Evolutionary conservation across 1,284 basidiomycete species (phyloP), one percentile per base, ranked within the genome.

Genomic region (Ganoderma boninense): DNA sequence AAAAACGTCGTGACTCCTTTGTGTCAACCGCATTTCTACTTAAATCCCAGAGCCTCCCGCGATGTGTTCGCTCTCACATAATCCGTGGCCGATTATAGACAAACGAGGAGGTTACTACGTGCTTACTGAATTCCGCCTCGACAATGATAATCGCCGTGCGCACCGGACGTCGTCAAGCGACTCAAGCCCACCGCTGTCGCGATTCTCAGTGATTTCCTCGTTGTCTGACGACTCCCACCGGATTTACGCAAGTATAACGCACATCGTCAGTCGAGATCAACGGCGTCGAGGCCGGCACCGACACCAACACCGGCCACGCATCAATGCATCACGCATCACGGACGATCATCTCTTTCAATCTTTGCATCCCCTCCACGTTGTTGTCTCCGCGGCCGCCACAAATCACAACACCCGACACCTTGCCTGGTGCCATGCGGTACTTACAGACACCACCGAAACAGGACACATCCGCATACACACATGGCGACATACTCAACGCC

Each of bases 401-500:
- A 26, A 26, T 54, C 49, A 54, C 13, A 23, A 54, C 26, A 54
- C 26, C 49, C 20, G 10, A 16, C 49, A 32, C 32, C 32, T 32
- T 32, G 32, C 32, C 32, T 32, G 32, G 32, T 32, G 32, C 32
- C 32, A 32, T 32, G 5, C 32, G 32, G 32, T 5, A 32, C 32
- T 32, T 32, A 32, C 32, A 32, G 32, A 32, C 32, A 26, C 49
- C 49, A 54, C 49, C 49, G 49, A 54, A 29, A 54, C 49, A 54
- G 49, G 49, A 14, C 23, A 14, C 13, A 29, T 29, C 26, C 4
- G 38, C 38, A 10, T 40, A 4, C 49, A 13, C 23, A n/a, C 49
- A 54, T 54, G 49, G 23, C 49, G 23, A 54, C 49, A 54, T 54
- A 54, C 49, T 54, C 49, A 54, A 54, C 49, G 49, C 49, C 49